These are phyloP conservation scores for Grifola frondosa DNA, from an alignment of 1,284 basidiomycete genomes.

Conservation along the genomic window DNA sequence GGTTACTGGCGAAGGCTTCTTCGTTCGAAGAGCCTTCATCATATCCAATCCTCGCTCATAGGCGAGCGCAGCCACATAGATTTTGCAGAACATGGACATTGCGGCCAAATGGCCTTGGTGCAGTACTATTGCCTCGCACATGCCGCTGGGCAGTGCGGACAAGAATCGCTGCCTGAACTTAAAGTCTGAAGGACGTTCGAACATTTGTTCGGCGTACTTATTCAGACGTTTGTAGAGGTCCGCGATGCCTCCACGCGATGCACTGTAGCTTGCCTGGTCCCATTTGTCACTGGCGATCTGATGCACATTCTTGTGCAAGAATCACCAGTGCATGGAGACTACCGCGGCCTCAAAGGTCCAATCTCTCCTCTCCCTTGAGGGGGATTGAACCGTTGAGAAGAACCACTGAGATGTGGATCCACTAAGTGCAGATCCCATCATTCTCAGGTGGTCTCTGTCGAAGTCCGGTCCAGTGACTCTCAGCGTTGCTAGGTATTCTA, in stretches of 20 bases:
- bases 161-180: background rate
- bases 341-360: constrained; percentile 1
- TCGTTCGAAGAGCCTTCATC: too few species aligned
- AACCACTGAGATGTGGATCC: too few species aligned
- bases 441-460: background rate
- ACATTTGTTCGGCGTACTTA: background rate
- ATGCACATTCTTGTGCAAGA: background rate
- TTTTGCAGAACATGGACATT: too few species aligned
- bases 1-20: too few species aligned
- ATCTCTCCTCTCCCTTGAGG: background rate
- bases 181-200: background rate
- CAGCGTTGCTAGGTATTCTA: background rate
- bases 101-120: too few species aligned
- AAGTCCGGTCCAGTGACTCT: background rate
- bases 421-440: too few species aligned
- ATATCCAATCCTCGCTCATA: too few species aligned
- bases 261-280: background rate
- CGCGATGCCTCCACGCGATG: background rate
- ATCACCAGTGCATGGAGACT: background rate
- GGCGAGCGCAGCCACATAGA: too few species aligned
- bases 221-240: background rate
- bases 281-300: background rate
- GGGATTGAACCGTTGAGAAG: background rate
- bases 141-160: background rate
- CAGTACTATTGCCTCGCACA: too few species aligned